Conservation (phyloP, 2,329 filamentous ascomycete genomes). For the Boeremia lycopersici region DNA sequence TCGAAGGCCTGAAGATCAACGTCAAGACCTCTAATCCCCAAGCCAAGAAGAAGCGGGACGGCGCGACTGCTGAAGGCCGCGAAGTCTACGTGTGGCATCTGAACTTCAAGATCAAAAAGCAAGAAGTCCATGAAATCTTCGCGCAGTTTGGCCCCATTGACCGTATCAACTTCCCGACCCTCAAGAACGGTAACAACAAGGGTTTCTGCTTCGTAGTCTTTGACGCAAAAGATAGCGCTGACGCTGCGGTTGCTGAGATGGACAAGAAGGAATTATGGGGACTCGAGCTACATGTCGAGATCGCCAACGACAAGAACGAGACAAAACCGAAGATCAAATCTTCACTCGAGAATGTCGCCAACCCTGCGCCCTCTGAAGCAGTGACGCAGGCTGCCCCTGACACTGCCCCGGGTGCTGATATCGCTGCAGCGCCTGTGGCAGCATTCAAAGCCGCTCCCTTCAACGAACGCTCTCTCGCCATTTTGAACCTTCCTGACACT, state of each 20-base stretch:
- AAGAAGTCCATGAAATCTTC: constrained; percentile 74
- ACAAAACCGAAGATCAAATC: constrained; percentile 54
- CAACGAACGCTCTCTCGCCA: constrained; percentile 71
- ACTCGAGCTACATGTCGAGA: constrained; percentile 68
- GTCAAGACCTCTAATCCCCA: constrained; percentile 85
- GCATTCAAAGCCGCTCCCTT: constrained; percentile 29
- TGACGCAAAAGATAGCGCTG: constrained; percentile 67
- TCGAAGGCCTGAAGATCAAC: constrained; percentile 71
- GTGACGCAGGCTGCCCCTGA: constrained; percentile 29
- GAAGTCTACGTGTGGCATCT: constrained; percentile 88
- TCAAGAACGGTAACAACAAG: constrained; percentile 69
- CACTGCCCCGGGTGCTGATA: constrained; percentile 15
- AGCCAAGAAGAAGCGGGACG: constrained; percentile 77
- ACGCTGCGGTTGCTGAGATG: constrained; percentile 67
- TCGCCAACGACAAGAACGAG: constrained; percentile 51
- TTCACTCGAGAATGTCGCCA: constrained; percentile 55
- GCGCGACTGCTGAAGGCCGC: constrained; percentile 82
- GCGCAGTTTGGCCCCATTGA: constrained; percentile 76
- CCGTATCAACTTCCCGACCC: constrained; percentile 70
- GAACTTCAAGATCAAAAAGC: constrained; percentile 76
- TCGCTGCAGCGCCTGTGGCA: constrained; percentile 7
- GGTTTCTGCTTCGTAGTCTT: constrained; percentile 85
- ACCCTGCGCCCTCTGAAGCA: constrained; percentile 45
- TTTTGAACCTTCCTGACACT: constrained; percentile 89
- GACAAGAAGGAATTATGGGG: constrained; percentile 73